Evolutionary conservation across 2,329 filamentous ascomycete species (phyloP).

Genomic region (Penicillium sp.): DNA sequence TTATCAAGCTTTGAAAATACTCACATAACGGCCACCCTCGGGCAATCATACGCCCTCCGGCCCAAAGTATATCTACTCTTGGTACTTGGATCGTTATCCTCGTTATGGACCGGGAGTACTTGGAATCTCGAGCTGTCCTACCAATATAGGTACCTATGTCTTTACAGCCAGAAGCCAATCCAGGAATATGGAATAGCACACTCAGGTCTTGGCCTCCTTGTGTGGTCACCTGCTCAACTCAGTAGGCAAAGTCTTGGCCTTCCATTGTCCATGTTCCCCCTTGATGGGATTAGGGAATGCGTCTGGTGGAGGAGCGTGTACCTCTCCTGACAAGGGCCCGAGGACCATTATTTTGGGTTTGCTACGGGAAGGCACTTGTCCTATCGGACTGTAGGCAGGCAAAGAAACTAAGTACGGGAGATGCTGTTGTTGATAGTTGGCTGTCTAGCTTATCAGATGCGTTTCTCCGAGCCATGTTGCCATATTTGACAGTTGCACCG

Average conservation of each 20-base stretch:
- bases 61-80: too few species aligned
- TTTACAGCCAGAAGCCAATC: not conserved
- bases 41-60: too few species aligned
- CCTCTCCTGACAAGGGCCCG: not conserved
- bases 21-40: too few species aligned
- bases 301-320: not conserved
- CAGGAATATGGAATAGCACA: not conserved
- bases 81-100: too few species aligned
- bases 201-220: not conserved
- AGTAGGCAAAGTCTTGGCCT: not conserved
- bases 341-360: not conserved
- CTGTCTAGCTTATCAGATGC: conserved; percentile 1
- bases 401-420: not conserved
- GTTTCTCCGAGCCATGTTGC: not conserved
- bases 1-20: too few species aligned
- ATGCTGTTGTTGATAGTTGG: not conserved
- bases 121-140: too few species aligned
- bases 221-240: not conserved
- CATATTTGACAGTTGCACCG: not conserved
- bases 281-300: not conserved
- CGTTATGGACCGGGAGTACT: too few species aligned
- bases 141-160: not conserved
- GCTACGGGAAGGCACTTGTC: not conserved
- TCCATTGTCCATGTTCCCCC: not conserved
- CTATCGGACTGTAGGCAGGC: not conserved